Percentiles rank a stretch among this genome's conserved stretches.
Evolutionary conservation across 768 basidiomycete genomes (phyloP).

Genomic region (Russula emetica): DNA sequence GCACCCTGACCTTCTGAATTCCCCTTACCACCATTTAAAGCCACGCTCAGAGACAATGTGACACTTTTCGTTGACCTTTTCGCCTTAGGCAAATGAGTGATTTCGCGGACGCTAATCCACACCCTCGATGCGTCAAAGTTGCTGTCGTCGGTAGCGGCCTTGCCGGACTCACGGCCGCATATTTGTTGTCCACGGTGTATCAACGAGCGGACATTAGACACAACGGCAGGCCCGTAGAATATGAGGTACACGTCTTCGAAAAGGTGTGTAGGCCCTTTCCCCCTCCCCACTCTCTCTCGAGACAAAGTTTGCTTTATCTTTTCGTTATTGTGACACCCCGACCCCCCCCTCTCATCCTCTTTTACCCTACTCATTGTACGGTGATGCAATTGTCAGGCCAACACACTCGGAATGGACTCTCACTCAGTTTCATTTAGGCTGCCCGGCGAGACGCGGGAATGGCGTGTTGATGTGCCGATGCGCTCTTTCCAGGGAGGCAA

Average conservation of each 20-base stretch:
- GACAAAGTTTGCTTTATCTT: not conserved
- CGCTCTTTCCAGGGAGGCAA: slow-evolving; percentile 73
- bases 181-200: slow-evolving; percentile 42
- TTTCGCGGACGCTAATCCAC: not conserved
- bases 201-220: slow-evolving; percentile 24
- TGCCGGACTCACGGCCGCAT: slow-evolving; percentile 66
- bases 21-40: not conserved
- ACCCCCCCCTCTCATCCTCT: not conserved
- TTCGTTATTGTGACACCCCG: not conserved
- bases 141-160: slow-evolving; percentile 71
- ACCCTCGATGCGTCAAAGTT: slow-evolving; percentile 42
- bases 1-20: not conserved
- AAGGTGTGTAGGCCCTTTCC: slow-evolving; percentile 44
- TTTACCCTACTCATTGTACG: not conserved
- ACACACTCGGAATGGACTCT: slow-evolving; percentile 64
- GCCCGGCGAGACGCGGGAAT: slow-evolving; percentile 38
- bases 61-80: no score
- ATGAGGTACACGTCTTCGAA: slow-evolving; percentile 72
- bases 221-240: slow-evolving; percentile 38
- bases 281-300: no score
- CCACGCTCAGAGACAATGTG: not conserved
- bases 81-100: not conserved
- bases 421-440: slow-evolving; percentile 48
- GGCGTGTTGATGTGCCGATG: slow-evolving; percentile 77
- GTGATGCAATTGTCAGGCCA: slow-evolving; percentile 38